Conservation (phyloP, 1,139 yeast species). For the Sugiyamaella novakii region DNA sequence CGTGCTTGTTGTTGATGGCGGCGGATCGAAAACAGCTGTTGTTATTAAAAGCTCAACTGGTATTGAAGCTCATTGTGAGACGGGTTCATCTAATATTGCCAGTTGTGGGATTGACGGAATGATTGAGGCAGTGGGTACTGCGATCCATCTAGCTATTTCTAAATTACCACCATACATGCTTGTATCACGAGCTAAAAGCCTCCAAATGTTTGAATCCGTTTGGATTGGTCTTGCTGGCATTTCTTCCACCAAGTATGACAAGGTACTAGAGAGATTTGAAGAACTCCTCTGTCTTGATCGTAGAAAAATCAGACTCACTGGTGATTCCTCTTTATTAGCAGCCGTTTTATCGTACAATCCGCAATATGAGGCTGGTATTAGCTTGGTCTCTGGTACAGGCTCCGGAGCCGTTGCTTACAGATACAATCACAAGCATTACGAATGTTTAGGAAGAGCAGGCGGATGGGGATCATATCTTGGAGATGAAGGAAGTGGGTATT, state of each 20-base stretch:
- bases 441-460: slow-evolving; percentile 30
- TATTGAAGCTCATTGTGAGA: slow-evolving; percentile 11
- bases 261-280: slow-evolving; percentile 16
- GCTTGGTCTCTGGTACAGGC: slow-evolving; percentile 37
- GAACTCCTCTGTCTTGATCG: slow-evolving; percentile 16
- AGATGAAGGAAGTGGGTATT: slow-evolving; percentile 37
- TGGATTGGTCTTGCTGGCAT: slow-evolving; percentile 33
- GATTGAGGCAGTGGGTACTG: slow-evolving; percentile 17
- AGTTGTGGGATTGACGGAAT: slow-evolving; percentile 22
- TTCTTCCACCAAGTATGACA: slow-evolving; percentile 20
- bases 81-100: slow-evolving; percentile 25
- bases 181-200: background rate
- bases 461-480: slow-evolving; percentile 37
- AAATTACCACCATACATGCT: slow-evolving; percentile 9
- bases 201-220: slow-evolving; percentile 20
- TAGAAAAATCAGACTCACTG: slow-evolving; percentile 24
- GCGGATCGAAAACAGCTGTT: slow-evolving; percentile 30
- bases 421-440: slow-evolving; percentile 17
- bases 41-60: slow-evolving; percentile 22
- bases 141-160: slow-evolving; percentile 18
- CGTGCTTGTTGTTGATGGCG: slow-evolving; percentile 28
- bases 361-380: slow-evolving; percentile 22
- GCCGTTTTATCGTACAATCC: slow-evolving; percentile 20
- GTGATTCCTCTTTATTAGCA: slow-evolving; percentile 28
- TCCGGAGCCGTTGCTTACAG: slow-evolving; percentile 33